Percentiles rank a stretch among this genome's conserved stretches.
Conservation (phyloP, 1,139 yeast genomes). For the Barnettozyma hawaiiensis region DNA sequence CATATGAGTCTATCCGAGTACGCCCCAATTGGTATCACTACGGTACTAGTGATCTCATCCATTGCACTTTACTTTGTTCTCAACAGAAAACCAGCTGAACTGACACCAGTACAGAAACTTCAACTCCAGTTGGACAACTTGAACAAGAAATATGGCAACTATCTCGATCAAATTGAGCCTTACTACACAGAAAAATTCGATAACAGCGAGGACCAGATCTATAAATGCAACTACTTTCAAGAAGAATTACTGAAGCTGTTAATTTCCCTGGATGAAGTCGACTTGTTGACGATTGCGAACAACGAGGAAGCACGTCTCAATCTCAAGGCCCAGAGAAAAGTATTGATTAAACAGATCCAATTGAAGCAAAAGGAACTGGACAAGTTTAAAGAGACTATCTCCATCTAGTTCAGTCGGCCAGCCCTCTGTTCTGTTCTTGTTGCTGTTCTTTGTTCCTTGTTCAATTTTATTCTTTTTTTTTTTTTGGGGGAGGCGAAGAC, state of each 20-base stretch:
- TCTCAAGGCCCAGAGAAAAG: constrained; percentile 54
- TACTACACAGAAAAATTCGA: neutral
- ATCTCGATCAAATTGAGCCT: neutral
- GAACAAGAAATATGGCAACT: constrained; percentile 6
- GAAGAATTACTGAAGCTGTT: constrained; percentile 64
- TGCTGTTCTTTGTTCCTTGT: neutral
- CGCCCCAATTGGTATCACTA: constrained; percentile 9
- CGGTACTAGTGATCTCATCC: constrained; percentile 14
- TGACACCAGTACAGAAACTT: constrained; percentile 1
- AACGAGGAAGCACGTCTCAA: constrained; percentile 35
- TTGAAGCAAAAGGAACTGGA: constrained; percentile 55
- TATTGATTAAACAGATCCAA: constrained; percentile 56
- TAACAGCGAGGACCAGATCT: constrained; percentile 25
- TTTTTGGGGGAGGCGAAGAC: too few species aligned
- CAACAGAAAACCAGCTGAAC: neutral
- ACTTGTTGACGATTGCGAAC: constrained; percentile 36
- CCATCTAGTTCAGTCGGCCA: neutral
- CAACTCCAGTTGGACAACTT: constrained; percentile 5
- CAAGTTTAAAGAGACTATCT: constrained; percentile 34
- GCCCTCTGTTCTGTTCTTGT: neutral
- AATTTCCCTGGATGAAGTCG: constrained; percentile 61
- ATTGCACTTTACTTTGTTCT: constrained; percentile 1
- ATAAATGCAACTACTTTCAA: constrained; percentile 52
- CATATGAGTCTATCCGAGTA: constrained; percentile 4
- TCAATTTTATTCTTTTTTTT: neutral